Percentiles rank a stretch among this genome's conserved stretches.
Conservation (phyloP, 495 filamentous ascomycete genomes). For the Neurospora sp. region DNA sequence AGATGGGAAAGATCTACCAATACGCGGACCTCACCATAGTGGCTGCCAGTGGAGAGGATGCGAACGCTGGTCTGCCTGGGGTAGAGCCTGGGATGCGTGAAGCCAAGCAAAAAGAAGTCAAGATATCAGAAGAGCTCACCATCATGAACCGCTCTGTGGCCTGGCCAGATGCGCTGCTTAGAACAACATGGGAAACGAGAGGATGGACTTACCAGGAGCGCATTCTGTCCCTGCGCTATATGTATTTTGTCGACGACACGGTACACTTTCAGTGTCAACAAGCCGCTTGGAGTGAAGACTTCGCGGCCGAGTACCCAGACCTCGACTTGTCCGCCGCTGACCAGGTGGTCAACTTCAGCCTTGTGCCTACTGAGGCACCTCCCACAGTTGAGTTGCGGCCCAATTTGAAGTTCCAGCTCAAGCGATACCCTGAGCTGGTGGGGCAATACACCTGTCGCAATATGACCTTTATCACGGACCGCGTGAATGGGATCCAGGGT, state of each 20-base stretch:
- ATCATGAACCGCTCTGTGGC: neutral
- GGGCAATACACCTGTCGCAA: neutral
- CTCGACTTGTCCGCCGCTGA: neutral
- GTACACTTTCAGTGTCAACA: neutral
- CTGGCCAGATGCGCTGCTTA: neutral
- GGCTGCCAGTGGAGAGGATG: neutral
- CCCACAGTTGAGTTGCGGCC: neutral
- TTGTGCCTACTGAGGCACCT: neutral
- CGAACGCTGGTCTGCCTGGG: neutral
- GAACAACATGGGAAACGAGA: neutral
- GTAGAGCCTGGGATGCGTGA: neutral
- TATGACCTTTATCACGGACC: neutral
- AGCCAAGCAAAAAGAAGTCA: neutral
- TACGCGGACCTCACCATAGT: slow-evolving; percentile 1
- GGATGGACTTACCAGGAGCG: neutral
- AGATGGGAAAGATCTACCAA: slow-evolving; percentile 11
- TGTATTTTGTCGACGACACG: neutral
- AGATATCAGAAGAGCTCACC: neutral
- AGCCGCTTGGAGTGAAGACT: neutral
- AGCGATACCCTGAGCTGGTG: neutral
- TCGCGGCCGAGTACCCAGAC: neutral
- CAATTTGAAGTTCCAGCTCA: neutral
- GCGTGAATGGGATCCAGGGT: neutral
- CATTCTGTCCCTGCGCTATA: neutral
- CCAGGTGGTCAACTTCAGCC: neutral